Base-by-base conservation (phyloP, 1,139 yeast species). In the Trichomonascaceae sp. region DNA sequence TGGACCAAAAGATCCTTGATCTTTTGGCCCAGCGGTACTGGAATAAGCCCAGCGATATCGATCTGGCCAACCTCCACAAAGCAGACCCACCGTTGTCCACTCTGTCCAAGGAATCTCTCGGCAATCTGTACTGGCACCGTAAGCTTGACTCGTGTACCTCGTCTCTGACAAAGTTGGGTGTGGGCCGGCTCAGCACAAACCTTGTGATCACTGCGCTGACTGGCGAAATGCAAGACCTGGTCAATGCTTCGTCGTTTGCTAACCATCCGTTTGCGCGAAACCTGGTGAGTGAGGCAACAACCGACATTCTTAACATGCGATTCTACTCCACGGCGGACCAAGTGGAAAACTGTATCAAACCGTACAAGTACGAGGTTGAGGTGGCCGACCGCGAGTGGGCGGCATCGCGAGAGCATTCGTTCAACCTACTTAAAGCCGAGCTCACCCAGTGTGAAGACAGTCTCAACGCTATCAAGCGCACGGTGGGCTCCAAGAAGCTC, bases 311-410 rank as follows among this genome's bases (percentile, higher is more conserved):
- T 41, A 74, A 76, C 41, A 63, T 80, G 26, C 74, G 89, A 43
- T 89, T 72, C 52, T 84, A 78, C 45, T 78, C 94, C 1, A 89
- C 98, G 0, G 93, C 98, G 0, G 98, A 92, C 54, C 98, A 92
- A 54, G 98, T 92, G 13, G 99, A 92, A 52, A 92, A 89, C 56
- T 87, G 97, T 60, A 87, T 92, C 50, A 92, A 92, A 56, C 98
- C 98, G 2, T 89, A 78, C 60, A 92, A 92, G 58, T 89, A 89
- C 56, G 98, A 92, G 53, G 87, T 92, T 41, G 98, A 92, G 53
- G 72, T 89, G 31, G 98, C 89, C 51, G 94, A 85, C 49, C 68
- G 95, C 29, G 98, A 92, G 54, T 92, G 99, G 99, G 61, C 66
- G 27, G 54, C 70, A 11, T 77, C 95, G 27, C 73, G 82, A 43